Percentiles rank a stretch among this genome's conserved stretches.
These are phyloP conservation scores for Stereum hirsutum DNA, from an alignment of 1,284 basidiomycete genomes.

Conservation along the genomic window DNA sequence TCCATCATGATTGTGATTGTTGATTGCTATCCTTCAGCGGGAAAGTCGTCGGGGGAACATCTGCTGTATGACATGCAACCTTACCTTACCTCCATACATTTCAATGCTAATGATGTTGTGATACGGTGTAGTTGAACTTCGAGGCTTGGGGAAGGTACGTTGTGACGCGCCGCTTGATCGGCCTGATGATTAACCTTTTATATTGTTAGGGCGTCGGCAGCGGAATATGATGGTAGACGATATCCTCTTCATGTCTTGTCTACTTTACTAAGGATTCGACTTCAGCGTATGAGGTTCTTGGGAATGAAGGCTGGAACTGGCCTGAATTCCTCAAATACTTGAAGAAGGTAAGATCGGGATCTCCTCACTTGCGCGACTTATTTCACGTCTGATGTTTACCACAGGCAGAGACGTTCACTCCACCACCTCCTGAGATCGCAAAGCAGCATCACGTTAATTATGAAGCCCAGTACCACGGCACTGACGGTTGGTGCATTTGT, in stretches of 20 bases:
- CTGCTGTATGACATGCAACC: too few relatives aligned
- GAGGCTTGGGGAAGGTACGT: not conserved
- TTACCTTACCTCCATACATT: too few relatives aligned
- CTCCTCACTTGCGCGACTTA: not conserved
- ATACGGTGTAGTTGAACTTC: not conserved
- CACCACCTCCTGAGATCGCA: not conserved
- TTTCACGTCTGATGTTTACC: not conserved
- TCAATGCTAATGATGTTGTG: too few relatives aligned
- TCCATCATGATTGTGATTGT: not conserved
- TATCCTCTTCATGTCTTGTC: too few relatives aligned
- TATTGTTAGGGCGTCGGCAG: not conserved
- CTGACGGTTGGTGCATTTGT: not conserved
- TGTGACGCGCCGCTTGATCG: not conserved
- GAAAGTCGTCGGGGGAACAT: not conserved
- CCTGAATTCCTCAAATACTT: conserved; percentile 1
- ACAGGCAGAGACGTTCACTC: not conserved
- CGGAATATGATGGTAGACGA: not conserved
- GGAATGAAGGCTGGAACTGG: conserved; percentile 1
- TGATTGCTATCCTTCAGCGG: not conserved
- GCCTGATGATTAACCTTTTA: not conserved
- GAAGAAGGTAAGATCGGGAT: not conserved
- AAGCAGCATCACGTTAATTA: not conserved
- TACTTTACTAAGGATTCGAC: not conserved
- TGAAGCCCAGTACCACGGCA: not conserved
- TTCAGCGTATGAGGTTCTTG: conserved; percentile 1